phyloP scores from a whole-genome alignment of 2,329 filamentous ascomycete species.

The Phaeophleospora eucalypticola region DNA sequence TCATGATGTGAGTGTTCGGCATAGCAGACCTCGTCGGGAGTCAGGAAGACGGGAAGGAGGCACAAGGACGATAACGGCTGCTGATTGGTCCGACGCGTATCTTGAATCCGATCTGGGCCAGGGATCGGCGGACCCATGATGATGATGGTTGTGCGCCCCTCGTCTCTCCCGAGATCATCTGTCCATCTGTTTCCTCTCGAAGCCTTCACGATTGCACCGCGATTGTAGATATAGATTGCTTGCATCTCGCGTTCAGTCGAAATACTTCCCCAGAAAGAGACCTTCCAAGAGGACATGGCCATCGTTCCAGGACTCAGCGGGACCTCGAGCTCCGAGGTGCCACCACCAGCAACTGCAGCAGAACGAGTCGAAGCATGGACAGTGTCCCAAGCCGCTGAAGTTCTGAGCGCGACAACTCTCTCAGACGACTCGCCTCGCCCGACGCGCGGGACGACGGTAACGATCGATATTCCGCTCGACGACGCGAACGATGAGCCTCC shows the following conservation, averaged over 20 bases:
- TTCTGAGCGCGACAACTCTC: conserved; percentile 39
- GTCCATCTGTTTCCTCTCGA: too few relatives aligned
- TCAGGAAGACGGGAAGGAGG: too few relatives aligned
- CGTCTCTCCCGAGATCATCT: neutral
- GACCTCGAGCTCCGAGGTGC: neutral
- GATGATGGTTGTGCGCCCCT: neutral
- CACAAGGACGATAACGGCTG: too few relatives aligned
- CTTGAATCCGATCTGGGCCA: neutral
- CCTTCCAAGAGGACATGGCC: too few relatives aligned
- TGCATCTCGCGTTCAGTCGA: too few relatives aligned
- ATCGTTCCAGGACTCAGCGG: conserved; percentile 14
- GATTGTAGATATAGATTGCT: neutral
- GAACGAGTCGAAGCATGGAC: conserved; percentile 46
- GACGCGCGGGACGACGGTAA: conserved; percentile 54
- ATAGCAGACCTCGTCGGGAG: too few relatives aligned
- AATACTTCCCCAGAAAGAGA: too few relatives aligned
- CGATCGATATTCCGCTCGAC: conserved; percentile 74
- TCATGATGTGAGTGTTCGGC: too few relatives aligned
- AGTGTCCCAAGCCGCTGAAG: conserved; percentile 41
- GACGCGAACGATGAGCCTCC: conserved; percentile 37
- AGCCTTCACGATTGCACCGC: neutral
- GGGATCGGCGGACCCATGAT: neutral
- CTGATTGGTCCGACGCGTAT: neutral
- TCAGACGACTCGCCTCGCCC: conserved; percentile 27
- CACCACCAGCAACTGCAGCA: conserved; percentile 19